Conservation (phyloP, 352 stramenopile species). For the Globisporangium acanthophoron region DNA sequence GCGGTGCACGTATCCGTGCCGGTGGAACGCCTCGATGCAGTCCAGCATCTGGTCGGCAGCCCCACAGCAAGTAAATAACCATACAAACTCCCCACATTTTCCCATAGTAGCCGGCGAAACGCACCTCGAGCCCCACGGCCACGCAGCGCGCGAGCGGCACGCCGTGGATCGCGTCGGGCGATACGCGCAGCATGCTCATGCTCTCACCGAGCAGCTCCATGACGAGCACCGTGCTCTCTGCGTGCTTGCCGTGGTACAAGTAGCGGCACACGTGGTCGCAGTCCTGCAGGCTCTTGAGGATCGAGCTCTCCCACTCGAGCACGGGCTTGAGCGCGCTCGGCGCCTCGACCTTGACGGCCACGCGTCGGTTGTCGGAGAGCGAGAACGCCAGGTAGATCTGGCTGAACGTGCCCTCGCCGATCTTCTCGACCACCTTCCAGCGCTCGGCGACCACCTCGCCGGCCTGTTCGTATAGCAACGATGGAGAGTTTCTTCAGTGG, state of each 20-base stretch:
- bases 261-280: conserved; percentile 81
- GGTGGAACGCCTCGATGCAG: conserved; percentile 83
- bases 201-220: conserved; percentile 87
- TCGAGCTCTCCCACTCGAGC: conserved; percentile 85
- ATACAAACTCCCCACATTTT: no score
- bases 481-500: no score
- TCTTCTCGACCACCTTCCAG: conserved; percentile 87
- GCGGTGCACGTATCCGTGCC: conserved; percentile 81
- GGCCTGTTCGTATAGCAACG: conserved; percentile 23
- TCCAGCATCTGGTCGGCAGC: conserved; percentile 59
- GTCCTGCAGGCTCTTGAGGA: conserved; percentile 82
- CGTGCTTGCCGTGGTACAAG: conserved; percentile 82
- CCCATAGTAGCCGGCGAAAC: background rate
- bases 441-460: conserved; percentile 78
- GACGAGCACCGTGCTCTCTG: conserved; percentile 81
- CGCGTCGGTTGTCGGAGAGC: conserved; percentile 62
- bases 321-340: conserved; percentile 84
- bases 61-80: background rate
- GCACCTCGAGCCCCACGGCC: conserved; percentile 56
- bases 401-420: conserved; percentile 86
- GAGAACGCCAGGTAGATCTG: conserved; percentile 87
- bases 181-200: conserved; percentile 84
- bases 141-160: conserved; percentile 70
- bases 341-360: conserved; percentile 84
- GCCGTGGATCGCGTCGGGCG: conserved; percentile 73